These are phyloP conservation scores for Ophiognomonia clavigignenti-juglandacearum DNA, from an alignment of 2,329 filamentous ascomycete genomes.

Conservation along the genomic window DNA sequence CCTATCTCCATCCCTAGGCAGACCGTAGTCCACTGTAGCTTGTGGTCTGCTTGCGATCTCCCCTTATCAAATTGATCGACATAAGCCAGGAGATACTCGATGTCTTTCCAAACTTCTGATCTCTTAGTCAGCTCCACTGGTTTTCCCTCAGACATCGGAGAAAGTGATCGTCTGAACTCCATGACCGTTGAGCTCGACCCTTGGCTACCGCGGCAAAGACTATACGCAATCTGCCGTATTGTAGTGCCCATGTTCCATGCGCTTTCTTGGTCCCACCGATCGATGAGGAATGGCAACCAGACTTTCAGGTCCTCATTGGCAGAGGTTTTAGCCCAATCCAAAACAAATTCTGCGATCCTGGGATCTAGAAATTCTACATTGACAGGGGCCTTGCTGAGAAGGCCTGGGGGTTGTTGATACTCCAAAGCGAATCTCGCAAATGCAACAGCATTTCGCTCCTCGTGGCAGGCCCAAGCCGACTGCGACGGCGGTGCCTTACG, in stretches of 20 bases:
- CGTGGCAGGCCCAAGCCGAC: conserved; percentile 17
- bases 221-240: conserved; percentile 32
- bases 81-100: conserved; percentile 19
- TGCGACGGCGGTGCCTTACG: conserved; percentile 20
- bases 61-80: not conserved
- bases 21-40: conserved; percentile 29
- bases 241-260: conserved; percentile 33
- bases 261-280: conserved; percentile 31
- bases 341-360: conserved; percentile 21
- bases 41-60: not conserved
- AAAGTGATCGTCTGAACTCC: conserved; percentile 34
- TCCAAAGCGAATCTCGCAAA: conserved; percentile 23
- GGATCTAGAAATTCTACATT: conserved; percentile 23
- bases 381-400: not conserved
- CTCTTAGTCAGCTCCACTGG: conserved; percentile 23
- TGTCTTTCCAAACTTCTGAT: conserved; percentile 19
- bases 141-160: conserved; percentile 25
- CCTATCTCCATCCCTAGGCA: conserved; percentile 32
- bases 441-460: conserved; percentile 13
- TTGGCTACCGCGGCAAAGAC: conserved; percentile 16
- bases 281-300: conserved; percentile 36
- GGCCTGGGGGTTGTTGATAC: conserved; percentile 6
- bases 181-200: conserved; percentile 20
- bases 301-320: conserved; percentile 23
- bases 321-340: conserved; percentile 17